These are phyloP conservation scores for Cephalotrichum gorgonifer DNA, from an alignment of 2,329 filamentous ascomycete genomes.

Conservation along the genomic window DNA sequence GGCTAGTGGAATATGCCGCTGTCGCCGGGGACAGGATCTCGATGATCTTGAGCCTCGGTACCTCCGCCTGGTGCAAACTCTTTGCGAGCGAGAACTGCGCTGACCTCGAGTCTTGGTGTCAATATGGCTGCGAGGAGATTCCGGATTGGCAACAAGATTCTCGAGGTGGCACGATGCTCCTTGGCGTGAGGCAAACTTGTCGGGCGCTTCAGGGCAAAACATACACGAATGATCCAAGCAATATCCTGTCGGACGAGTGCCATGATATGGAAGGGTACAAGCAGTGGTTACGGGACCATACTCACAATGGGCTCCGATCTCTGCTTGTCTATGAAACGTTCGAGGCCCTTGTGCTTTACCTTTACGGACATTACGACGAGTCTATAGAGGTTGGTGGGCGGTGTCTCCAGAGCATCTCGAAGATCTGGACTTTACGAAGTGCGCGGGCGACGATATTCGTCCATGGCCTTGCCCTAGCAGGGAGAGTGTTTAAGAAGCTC, in stretches of 20 bases:
- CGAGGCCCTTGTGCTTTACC: constrained; percentile 50
- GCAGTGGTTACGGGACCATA: constrained; percentile 43
- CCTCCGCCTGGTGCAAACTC: constrained; percentile 56
- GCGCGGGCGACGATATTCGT: constrained; percentile 48
- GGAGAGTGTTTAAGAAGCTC: constrained; percentile 36
- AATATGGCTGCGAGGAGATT: constrained; percentile 64
- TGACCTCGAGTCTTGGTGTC: constrained; percentile 61
- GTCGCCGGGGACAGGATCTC: constrained; percentile 61
- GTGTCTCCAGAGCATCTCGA: constrained; percentile 33
- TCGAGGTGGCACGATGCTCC: constrained; percentile 59
- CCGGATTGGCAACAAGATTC: constrained; percentile 62
- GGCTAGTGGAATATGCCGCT: constrained; percentile 55
- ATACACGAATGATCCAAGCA: constrained; percentile 30
- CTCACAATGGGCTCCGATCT: constrained; percentile 51
- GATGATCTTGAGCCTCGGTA: constrained; percentile 60
- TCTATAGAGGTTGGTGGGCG: constrained; percentile 46
- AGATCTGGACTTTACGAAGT: constrained; percentile 51
- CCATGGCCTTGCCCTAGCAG: constrained; percentile 47
- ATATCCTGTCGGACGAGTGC: constrained; percentile 57
- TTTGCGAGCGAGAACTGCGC: constrained; percentile 59
- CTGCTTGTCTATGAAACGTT: constrained; percentile 59
- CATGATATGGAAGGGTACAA: constrained; percentile 51
- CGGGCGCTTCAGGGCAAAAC: constrained; percentile 71
- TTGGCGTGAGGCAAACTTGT: constrained; percentile 54
- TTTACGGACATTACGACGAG: constrained; percentile 52